Conservation (phyloP, 192 early-diverging fungal genomes). For the Backusella tuberculispora region DNA sequence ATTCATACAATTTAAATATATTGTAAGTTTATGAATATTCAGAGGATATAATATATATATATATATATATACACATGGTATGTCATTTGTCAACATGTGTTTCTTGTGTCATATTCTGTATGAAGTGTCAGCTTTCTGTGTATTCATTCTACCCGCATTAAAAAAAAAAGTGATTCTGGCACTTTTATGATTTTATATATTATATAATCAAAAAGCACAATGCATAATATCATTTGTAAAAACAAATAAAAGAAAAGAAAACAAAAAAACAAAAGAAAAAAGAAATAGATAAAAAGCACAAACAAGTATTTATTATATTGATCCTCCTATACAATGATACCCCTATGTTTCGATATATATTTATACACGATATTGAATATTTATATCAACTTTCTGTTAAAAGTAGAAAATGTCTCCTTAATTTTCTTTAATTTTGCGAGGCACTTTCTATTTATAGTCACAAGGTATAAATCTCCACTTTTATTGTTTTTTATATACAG, state of each 20-base stretch:
- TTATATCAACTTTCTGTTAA: not conserved
- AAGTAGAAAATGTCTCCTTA: not conserved
- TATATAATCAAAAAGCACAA: not conserved
- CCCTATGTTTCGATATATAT: not conserved
- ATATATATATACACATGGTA: too few species aligned
- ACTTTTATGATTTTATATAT: not conserved
- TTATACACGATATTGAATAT: not conserved
- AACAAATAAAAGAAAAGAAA: too few species aligned
- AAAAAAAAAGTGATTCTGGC: too few species aligned
- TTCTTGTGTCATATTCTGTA: conserved; percentile 10
- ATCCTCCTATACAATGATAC: not conserved
- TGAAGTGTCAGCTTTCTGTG: not conserved
- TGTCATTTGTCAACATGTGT: conserved; percentile 6
- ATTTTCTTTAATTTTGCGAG: not conserved
- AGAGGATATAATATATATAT: too few species aligned
- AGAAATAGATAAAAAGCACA: too few species aligned
- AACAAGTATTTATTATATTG: too few species aligned
- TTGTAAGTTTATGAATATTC: too few species aligned
- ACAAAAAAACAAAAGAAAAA: too few species aligned
- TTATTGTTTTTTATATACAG: not conserved
- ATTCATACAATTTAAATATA: not conserved
- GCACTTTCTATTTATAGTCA: conserved; percentile 11
- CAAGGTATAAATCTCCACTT: not conserved
- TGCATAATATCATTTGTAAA: too few species aligned
- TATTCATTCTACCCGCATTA: not conserved